A percentile compares a stretch with the other conserved stretches of the same genome.
Evolutionary conservation across 805 yeast genomes (phyloP).

Genomic region (Cyberlindnera americana): DNA sequence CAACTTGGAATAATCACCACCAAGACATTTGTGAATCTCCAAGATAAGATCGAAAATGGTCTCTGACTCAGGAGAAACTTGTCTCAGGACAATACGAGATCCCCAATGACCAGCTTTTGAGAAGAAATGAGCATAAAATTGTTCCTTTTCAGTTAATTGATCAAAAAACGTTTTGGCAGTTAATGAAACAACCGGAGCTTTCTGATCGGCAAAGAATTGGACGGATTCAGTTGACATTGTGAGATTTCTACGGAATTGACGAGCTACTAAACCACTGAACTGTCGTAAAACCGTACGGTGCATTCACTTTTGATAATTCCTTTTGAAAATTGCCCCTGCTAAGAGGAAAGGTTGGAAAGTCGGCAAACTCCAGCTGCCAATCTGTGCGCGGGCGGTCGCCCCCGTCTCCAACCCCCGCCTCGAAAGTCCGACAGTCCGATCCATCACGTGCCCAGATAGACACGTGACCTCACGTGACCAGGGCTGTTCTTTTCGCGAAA

Average conservation of each 20-base stretch:
- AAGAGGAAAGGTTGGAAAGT: too few relatives aligned
- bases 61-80: slow-evolving; percentile 82
- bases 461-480: too few relatives aligned
- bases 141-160: slow-evolving; percentile 53
- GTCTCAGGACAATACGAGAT: slow-evolving; percentile 71
- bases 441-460: too few relatives aligned
- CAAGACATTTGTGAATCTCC: slow-evolving; percentile 47
- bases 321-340: neutral
- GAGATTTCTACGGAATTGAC: neutral
- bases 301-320: neutral
- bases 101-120: slow-evolving; percentile 85
- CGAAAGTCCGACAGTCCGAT: too few relatives aligned
- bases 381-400: too few relatives aligned
- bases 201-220: slow-evolving; percentile 46
- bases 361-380: too few relatives aligned
- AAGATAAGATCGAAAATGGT: slow-evolving; percentile 67
- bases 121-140: slow-evolving; percentile 78
- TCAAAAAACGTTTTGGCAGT: slow-evolving; percentile 69
- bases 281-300: neutral
- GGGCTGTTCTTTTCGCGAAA: neutral
- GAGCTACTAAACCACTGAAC: neutral
- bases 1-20: slow-evolving; percentile 43
- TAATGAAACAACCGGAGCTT: slow-evolving; percentile 69
- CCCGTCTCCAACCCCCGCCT: too few relatives aligned
- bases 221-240: slow-evolving; percentile 13